phyloP scores from a whole-genome alignment of 306 rosid genomes.

The Betula pendula region DNA sequence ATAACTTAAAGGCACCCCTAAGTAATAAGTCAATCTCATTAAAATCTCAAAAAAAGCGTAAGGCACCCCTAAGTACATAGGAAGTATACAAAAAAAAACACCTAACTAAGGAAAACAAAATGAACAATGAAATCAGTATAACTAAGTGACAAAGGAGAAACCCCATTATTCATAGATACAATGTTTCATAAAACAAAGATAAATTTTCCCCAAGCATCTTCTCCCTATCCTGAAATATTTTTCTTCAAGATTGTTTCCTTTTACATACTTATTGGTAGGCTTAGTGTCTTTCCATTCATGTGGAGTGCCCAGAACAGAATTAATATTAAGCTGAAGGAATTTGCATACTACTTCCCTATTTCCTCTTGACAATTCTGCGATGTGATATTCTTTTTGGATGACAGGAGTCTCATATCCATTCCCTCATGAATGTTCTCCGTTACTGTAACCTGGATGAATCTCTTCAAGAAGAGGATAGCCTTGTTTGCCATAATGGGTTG shows the following conservation, averaged over 20 bases:
- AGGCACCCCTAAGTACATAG: too few species aligned
- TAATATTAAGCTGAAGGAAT: not conserved
- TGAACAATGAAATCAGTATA: too few species aligned
- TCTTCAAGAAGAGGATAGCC: conserved; percentile 85
- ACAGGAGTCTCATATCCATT: conserved; percentile 98
- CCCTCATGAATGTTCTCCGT: conserved; percentile 95
- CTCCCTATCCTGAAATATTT: too few species aligned
- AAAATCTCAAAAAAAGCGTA: too few species aligned
- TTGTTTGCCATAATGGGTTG: conserved; percentile 58
- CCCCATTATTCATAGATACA: too few species aligned
- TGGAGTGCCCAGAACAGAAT: not conserved
- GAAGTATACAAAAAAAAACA: too few species aligned
- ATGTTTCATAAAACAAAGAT: too few species aligned
- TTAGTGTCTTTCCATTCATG: not conserved
- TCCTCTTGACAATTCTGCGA: not conserved
- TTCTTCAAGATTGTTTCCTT: conserved; percentile 3
- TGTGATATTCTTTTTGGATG: conserved; percentile 28
- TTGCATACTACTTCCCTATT: not conserved
- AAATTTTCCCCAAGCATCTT: too few species aligned
- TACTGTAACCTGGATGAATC: conserved; percentile 97
- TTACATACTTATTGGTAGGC: not conserved
- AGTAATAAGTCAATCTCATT: too few species aligned
- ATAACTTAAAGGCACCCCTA: too few species aligned
- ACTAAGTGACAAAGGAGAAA: too few species aligned
- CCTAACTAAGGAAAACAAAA: too few species aligned